Conservation (phyloP, 208 protist species). For the Trypanosoma conorhini region DNA sequence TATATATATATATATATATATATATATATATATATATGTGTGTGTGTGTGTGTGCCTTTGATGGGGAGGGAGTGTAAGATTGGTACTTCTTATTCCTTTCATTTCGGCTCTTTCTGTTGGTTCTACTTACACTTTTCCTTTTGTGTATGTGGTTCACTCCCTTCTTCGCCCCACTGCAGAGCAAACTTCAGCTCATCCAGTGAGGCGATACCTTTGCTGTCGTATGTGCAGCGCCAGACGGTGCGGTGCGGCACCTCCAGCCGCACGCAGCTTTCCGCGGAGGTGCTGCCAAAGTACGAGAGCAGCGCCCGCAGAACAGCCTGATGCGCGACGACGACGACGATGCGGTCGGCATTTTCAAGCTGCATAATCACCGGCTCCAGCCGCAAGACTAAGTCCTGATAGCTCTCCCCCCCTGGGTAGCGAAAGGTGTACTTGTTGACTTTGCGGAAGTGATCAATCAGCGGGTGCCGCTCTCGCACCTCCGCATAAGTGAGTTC, state of each 20-base stretch:
- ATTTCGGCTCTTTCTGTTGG: neutral
- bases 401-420: constrained; percentile 88
- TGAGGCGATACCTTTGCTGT: constrained; percentile 79
- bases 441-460: constrained; percentile 69
- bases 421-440: constrained; percentile 92
- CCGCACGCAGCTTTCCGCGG: constrained; percentile 74
- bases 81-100: neutral
- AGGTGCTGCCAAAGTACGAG: constrained; percentile 84
- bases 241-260: constrained; percentile 81
- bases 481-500: constrained; percentile 86
- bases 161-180: neutral
- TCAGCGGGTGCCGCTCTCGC: constrained; percentile 63
- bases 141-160: neutral
- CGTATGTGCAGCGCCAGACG: constrained; percentile 85
- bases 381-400: constrained; percentile 84
- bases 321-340: constrained; percentile 87
- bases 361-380: constrained; percentile 93
- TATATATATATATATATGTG: neutral
- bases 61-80: neutral
- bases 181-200: constrained; percentile 76
- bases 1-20: neutral
- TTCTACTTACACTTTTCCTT: neutral
- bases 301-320: constrained; percentile 84
- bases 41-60: neutral
- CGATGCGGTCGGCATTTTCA: constrained; percentile 78